Evolutionary conservation across 192 early-diverging fungal genomes (phyloP).

Genomic region (Entomortierella lignicola): DNA sequence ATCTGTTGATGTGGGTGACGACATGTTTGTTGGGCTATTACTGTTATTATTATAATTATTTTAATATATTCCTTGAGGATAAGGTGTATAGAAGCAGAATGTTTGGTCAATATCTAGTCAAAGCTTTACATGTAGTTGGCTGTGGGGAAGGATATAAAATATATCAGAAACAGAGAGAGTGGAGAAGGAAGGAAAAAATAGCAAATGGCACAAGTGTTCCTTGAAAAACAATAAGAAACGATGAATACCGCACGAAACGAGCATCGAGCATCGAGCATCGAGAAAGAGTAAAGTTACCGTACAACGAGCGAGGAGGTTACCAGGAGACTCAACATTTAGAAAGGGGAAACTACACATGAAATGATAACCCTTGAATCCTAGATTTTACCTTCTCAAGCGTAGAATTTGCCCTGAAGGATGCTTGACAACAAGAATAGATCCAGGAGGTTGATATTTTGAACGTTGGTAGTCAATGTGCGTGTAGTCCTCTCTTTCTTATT

Average conservation of each 20-base stretch:
- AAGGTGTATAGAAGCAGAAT: too few species aligned
- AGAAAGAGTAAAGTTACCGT: too few species aligned
- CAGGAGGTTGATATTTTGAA: background rate
- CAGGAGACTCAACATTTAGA: background rate
- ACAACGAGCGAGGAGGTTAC: slow-evolving; percentile 1
- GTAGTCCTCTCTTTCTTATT: too few species aligned
- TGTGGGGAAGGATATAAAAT: too few species aligned
- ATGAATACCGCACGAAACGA: slow-evolving; percentile 1
- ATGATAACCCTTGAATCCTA: background rate
- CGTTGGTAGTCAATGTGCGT: too few species aligned
- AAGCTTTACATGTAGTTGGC: too few species aligned
- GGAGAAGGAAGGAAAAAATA: background rate
- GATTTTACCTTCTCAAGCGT: background rate
- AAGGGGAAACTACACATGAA: background rate
- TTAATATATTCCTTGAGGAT: background rate
- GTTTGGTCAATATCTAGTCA: too few species aligned
- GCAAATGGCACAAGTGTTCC: too few species aligned
- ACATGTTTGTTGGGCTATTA: too few species aligned
- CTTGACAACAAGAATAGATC: background rate
- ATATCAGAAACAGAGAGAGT: background rate
- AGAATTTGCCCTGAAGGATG: background rate
- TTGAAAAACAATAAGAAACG: background rate
- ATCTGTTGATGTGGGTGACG: background rate
- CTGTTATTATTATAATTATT: too few species aligned
- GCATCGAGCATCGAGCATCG: too few species aligned